A percentile compares a stretch with the other conserved stretches of the same genome.
Evolutionary conservation across 192 early-diverging fungal species (phyloP).

Genomic region (Mortierella antarctica): DNA sequence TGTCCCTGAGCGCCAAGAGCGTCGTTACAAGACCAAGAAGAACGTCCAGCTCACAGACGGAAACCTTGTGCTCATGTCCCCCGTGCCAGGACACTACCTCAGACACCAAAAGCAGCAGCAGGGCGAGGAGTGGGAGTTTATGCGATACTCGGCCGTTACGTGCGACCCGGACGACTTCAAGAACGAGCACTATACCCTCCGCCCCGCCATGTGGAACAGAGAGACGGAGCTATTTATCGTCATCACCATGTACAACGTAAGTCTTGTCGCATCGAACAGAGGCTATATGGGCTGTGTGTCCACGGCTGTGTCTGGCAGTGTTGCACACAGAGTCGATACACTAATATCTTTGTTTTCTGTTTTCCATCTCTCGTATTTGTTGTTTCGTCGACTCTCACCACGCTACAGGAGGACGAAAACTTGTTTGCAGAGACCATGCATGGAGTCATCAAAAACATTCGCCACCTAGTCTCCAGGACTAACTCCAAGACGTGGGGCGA

Average conservation of each 20-base stretch:
- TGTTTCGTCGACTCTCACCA: not conserved
- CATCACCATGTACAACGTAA: conserved; percentile 80
- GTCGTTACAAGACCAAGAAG: conserved; percentile 62
- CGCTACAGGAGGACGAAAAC: conserved; percentile 65
- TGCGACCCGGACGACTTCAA: conserved; percentile 75
- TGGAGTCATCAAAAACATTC: conserved; percentile 74
- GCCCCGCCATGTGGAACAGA: conserved; percentile 64
- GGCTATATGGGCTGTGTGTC: not conserved
- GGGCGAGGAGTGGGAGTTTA: conserved; percentile 75
- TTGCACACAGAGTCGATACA: too few species aligned
- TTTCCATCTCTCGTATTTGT: conserved; percentile 9
- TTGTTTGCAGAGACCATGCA: conserved; percentile 72
- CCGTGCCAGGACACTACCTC: conserved; percentile 70
- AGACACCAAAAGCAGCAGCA: conserved; percentile 59
- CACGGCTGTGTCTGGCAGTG: too few species aligned
- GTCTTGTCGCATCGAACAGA: not conserved
- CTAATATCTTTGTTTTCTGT: conserved; percentile 19
- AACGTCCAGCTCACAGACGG: conserved; percentile 71
- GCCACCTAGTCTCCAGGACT: conserved; percentile 64
- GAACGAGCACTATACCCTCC: conserved; percentile 66
- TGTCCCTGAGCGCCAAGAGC: conserved; percentile 57
- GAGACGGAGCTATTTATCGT: conserved; percentile 78
- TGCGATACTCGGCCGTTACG: conserved; percentile 80
- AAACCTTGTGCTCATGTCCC: conserved; percentile 76
- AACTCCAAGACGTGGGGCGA: conserved; percentile 66